Base-by-base conservation (phyloP, 1,284 basidiomycete species). In the Ustilago loliicola region DNA sequence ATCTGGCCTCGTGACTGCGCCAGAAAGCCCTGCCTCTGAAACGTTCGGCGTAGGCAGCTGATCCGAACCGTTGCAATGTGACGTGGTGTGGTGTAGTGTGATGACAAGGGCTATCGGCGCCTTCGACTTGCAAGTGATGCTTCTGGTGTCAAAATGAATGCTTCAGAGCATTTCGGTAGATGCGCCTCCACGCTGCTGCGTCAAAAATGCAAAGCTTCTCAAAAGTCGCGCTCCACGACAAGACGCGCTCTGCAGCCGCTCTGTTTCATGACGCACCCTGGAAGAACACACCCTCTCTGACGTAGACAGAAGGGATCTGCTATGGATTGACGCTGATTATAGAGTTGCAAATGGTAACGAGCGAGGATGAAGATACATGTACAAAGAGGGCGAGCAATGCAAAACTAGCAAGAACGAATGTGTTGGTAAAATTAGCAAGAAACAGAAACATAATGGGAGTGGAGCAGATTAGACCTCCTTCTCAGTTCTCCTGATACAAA, bases 401-500 rank as follows among this genome's bases (percentile, higher is more conserved):
- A 45, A 21, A 21, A 45, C 42, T 45, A 45, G 42, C 42, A 17
- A 21, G 48, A 50, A 50, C 15, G 27, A 50, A 50, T 25, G 17
- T 27, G 48, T 27, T 50, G 25, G 3, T 15, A 51, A 17, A 11
- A 51, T 29, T 51, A 51, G 48, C 48, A 51, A 51, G 51, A 34
- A 53, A 53, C 15, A 53, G 27, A 5, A 15, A 50, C 13, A 38
- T 38, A 15, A 38, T 15, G 36, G 6, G 36, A 23, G 29, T 17
- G 6, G 36, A 23, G 29, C 23, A 50, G 27, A 56, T 62, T 40
- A 55, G 34, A 53, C 57, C 42, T 61, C 59, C 40, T 55, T 53
- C 11, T 54, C 58, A 3, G 61, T 61, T 2, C 75, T 47, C 27
- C 75, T 55, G 11, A 78, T 66, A 47, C 61, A 61, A n/a, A 78